Base-by-base conservation (phyloP, 108 stramenopile genomes). In the Skeletonema tropicum region DNA sequence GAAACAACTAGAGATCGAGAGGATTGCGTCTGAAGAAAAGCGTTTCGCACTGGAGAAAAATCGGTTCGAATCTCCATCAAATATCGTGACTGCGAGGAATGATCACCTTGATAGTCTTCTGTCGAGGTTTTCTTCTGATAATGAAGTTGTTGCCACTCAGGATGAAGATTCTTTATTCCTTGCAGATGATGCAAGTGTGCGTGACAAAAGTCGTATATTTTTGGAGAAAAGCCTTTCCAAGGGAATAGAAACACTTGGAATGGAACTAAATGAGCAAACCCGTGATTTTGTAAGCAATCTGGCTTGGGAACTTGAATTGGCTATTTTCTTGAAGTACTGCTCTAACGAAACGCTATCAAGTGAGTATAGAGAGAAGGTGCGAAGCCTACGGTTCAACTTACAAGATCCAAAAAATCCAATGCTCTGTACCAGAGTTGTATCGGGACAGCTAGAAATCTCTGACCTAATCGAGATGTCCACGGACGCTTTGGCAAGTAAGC, bases 301-400 rank as follows among this genome's bases (percentile, higher is more conserved):
- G 59, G 87, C 90, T 19, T 86, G 84, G 89, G 82, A 89, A 35
- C 83, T 93, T 10, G 90, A 92, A 73, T 41, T 71, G 3, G 90
- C 86, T 21, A 70, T 88, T 31, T 91, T 79, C 55, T 41, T 66
- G 58, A 67, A 71, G 64, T 83, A 66, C 23, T 70, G 68, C 49
- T 49, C 58, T 13, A 57, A 79, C 21, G 68, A 73, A 38, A 42
- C 25, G 26, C 17, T 77, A 11, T 73, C 71, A 11, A 82, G 57
- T 45, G 66, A 72, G 19, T 94, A 94, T 66, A 57, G 77, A 61
- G 76, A 83, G 59, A 89, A 90, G 64, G 77, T 88, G 19, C 64
- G 78, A 55, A 86, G 71, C 73, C 60, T 91, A 12, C 68, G 79
- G 58, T 75, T 66, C 33, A 88, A 84, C 66, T 38, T 94, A 10